Evolutionary conservation across 108 stramenopile genomes (phyloP).

Genomic region (Cyclotella baltica): DNA sequence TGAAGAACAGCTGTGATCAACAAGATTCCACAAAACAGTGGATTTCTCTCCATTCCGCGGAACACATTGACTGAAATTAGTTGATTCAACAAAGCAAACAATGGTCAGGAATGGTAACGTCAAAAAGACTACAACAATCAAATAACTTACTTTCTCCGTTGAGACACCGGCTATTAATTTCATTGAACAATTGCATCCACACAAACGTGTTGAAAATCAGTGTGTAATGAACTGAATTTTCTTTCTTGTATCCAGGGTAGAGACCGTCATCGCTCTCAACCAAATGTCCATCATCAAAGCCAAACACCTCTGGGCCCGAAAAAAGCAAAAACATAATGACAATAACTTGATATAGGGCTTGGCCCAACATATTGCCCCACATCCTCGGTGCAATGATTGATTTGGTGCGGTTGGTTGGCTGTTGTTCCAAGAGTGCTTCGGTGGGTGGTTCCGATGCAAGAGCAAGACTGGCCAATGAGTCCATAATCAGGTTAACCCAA

Average conservation of each 20-base stretch:
- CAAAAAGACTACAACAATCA: not conserved
- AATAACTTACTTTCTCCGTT: constrained; percentile 74
- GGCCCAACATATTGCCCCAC: constrained; percentile 93
- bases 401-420: constrained; percentile 82
- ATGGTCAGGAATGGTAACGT: not conserved
- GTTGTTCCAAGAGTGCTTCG: constrained; percentile 74
- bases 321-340: constrained; percentile 82
- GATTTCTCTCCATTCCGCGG: constrained; percentile 76
- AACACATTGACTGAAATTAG: constrained; percentile 76
- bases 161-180: constrained; percentile 92
- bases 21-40: constrained; percentile 86
- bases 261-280: constrained; percentile 52
- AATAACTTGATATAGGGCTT: constrained; percentile 85
- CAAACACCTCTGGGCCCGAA: constrained; percentile 63
- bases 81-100: constrained; percentile 7
- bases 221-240: constrained; percentile 87
- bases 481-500: constrained; percentile 99
- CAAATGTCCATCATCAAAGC: constrained; percentile 59
- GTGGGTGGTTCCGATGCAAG: constrained; percentile 96
- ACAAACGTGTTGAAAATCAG: constrained; percentile 98
- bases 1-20: constrained; percentile 83
- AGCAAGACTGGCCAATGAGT: constrained; percentile 95
- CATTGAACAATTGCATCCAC: constrained; percentile 97
- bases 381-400: constrained; percentile 87
- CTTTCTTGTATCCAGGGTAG: constrained; percentile 36